Evolutionary conservation across 2,329 filamentous ascomycete genomes (phyloP).

Genomic region (Aspergillus hiratsukae): DNA sequence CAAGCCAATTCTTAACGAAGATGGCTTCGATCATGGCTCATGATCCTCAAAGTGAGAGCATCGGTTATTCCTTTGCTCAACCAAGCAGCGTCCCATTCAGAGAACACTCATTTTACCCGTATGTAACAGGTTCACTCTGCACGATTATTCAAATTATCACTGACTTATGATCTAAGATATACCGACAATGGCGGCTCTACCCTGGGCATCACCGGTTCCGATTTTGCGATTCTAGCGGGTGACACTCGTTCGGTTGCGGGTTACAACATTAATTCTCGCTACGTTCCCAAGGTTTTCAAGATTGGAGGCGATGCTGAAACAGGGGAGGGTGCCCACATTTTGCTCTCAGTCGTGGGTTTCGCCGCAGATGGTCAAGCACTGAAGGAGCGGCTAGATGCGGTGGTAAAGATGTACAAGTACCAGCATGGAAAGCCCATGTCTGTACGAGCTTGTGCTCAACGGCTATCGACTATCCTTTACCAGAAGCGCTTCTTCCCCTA

Average conservation of each 20-base stretch:
- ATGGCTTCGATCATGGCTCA: constrained; percentile 54
- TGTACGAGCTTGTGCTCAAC: constrained; percentile 89
- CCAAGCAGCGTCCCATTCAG: constrained; percentile 46
- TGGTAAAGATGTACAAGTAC: constrained; percentile 99
- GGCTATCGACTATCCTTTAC: constrained; percentile 92
- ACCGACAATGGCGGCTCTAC: constrained; percentile 98
- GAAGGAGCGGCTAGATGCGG: constrained; percentile 86
- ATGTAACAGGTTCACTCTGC: constrained; percentile 34
- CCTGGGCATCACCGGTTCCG: constrained; percentile 84
- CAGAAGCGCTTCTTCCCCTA: constrained; percentile 98
- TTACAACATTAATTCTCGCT: constrained; percentile 98
- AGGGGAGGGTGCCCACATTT: constrained; percentile 77
- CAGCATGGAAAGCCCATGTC: constrained; percentile 96
- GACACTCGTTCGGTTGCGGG: constrained; percentile 94
- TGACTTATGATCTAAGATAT: constrained; percentile 51
- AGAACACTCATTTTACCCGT: constrained; percentile 89
- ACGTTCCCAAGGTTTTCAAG: constrained; percentile 92
- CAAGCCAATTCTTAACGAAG: constrained; percentile 13
- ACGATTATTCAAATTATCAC: not conserved
- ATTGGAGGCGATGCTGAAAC: constrained; percentile 87
- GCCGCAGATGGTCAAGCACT: constrained; percentile 91
- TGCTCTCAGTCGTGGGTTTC: constrained; percentile 92
- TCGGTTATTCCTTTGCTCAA: constrained; percentile 59
- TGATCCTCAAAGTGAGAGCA: constrained; percentile 47
- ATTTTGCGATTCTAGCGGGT: constrained; percentile 95